phyloP scores from a whole-genome alignment of 2,329 filamentous ascomycete species.

The Penicillium polonicum region DNA sequence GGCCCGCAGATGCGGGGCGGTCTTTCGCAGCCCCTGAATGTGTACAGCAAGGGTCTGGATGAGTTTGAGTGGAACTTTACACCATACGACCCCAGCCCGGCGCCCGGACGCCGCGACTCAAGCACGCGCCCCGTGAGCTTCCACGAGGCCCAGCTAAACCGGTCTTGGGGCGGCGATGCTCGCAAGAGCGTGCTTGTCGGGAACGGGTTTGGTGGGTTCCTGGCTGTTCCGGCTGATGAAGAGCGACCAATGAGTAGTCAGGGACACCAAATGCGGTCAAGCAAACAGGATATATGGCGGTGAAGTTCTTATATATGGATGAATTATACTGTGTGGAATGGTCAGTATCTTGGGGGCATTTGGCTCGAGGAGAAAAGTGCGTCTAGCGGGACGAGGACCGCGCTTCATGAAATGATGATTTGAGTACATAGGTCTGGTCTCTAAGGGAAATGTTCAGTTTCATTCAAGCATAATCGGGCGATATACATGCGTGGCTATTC shows the following conservation, averaged over 20 bases:
- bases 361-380: neutral
- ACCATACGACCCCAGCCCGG: constrained; percentile 52
- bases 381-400: neutral
- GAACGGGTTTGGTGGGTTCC: constrained; percentile 65
- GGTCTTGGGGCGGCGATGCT: constrained; percentile 60
- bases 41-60: constrained; percentile 66
- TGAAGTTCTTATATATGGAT: constrained; percentile 18
- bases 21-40: constrained; percentile 58
- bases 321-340: neutral
- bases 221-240: constrained; percentile 60
- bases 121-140: constrained; percentile 48
- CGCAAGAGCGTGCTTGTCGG: constrained; percentile 64
- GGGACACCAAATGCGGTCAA: constrained; percentile 31
- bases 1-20: constrained; percentile 27
- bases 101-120: constrained; percentile 37
- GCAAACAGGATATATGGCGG: constrained; percentile 41
- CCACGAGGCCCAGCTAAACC: constrained; percentile 48
- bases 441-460: constrained; percentile 3
- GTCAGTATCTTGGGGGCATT: neutral
- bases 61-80: constrained; percentile 69
- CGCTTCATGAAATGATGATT: neutral
- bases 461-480: neutral
- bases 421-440: neutral
- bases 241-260: constrained; percentile 38
- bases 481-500: neutral